Evolutionary conservation across 768 basidiomycete genomes (phyloP).

Genomic region (Tulasnella sp.): DNA sequence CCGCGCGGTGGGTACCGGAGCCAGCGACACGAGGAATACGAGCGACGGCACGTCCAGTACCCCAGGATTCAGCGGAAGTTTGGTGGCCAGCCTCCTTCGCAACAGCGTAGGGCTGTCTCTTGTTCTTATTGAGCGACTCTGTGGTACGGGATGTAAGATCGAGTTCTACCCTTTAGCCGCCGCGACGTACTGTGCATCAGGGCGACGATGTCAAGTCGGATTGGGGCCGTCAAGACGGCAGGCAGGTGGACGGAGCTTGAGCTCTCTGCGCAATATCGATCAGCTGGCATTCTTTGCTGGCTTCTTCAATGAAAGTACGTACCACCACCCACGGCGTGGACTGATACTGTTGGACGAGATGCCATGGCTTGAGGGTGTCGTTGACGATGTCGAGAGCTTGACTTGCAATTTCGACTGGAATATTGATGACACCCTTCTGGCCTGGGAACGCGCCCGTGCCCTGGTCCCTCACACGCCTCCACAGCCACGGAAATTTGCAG

Average conservation of each 20-base stretch:
- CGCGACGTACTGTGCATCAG: constrained; percentile 91
- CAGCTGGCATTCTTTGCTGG: neutral
- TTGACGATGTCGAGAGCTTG: constrained; percentile 4
- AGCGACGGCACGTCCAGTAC: constrained; percentile 99
- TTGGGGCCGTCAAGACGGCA: constrained; percentile 94
- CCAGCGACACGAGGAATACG: constrained; percentile 99
- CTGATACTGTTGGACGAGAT: constrained; percentile 84
- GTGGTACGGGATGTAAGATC: constrained; percentile 20
- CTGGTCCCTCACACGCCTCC: neutral
- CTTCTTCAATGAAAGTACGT: constrained; percentile 24
- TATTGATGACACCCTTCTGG: constrained; percentile 8
- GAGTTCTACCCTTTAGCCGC: neutral
- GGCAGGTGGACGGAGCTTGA: constrained; percentile 87
- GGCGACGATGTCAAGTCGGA: constrained; percentile 95
- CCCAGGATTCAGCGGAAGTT: constrained; percentile 98
- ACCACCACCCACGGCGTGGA: constrained; percentile 73
- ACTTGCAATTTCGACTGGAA: constrained; percentile 1
- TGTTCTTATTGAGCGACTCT: constrained; percentile 99
- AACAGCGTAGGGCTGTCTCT: constrained; percentile 93
- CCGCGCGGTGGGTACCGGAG: constrained; percentile 96
- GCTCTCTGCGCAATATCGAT: constrained; percentile 47
- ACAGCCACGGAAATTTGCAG: neutral
- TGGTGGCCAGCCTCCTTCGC: constrained; percentile 98
- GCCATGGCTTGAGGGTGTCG: constrained; percentile 49
- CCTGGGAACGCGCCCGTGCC: neutral